These are phyloP conservation scores for Entoloma clypeatum DNA, from an alignment of 1,284 basidiomycete species.

Conservation along the genomic window DNA sequence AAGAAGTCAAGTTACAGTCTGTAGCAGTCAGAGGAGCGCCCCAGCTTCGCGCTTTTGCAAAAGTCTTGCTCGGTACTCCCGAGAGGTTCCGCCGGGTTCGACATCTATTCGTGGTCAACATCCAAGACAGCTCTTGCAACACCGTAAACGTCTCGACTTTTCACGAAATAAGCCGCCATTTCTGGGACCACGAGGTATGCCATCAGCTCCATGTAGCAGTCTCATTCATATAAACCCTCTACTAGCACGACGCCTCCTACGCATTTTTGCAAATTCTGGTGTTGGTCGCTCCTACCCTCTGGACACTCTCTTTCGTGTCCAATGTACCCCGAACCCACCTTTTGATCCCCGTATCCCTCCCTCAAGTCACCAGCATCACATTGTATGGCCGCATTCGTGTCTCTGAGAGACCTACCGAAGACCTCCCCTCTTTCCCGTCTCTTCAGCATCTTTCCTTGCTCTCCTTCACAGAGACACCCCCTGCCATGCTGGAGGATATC, in stretches of 20 bases:
- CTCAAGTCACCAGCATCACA: constrained; percentile 8
- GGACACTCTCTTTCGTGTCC: constrained; percentile 14
- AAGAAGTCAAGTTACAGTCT: constrained; percentile 25
- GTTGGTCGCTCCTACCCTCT: constrained; percentile 8
- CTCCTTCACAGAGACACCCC: constrained; percentile 22
- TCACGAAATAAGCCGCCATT: constrained; percentile 3
- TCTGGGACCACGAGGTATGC: constrained; percentile 15
- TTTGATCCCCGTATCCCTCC: constrained; percentile 9
- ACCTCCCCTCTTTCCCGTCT: constrained; percentile 16
- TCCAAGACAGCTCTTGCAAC: constrained; percentile 8
- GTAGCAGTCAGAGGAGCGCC: constrained; percentile 22
- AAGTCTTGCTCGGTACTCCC: constrained; percentile 17
- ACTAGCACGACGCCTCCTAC: constrained; percentile 3
- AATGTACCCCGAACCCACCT: constrained; percentile 12
- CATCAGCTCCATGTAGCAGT: background rate
- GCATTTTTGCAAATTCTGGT: constrained; percentile 8
- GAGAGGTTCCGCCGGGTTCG: constrained; percentile 20
- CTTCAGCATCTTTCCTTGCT: constrained; percentile 21
- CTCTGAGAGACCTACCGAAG: background rate
- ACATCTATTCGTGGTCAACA: constrained; percentile 24
- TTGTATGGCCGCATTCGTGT: constrained; percentile 14
- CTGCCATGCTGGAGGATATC: constrained; percentile 21
- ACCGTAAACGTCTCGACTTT: constrained; percentile 5
- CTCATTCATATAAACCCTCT: background rate
- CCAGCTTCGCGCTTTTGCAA: constrained; percentile 21